phyloP scores from a whole-genome alignment of 176 grass and related monocot genomes.

The Oryza glaberrima region DNA sequence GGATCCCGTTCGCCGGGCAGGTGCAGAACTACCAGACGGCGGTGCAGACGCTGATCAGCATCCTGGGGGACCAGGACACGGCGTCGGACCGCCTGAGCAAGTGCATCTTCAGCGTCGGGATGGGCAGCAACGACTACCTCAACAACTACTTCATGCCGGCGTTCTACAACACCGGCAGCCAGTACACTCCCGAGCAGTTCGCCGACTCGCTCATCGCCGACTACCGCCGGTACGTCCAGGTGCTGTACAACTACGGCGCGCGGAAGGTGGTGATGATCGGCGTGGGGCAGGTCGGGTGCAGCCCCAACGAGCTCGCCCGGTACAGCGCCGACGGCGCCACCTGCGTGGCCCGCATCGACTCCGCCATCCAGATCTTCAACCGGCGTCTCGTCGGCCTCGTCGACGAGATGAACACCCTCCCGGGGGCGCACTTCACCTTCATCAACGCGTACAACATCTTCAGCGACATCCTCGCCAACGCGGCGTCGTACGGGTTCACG shows the following conservation, averaged over 20 bases:
- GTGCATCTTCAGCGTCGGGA: slow-evolving; percentile 93
- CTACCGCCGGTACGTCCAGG: slow-evolving; percentile 66
- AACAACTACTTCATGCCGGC: slow-evolving; percentile 99
- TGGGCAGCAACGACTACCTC: slow-evolving; percentile 99
- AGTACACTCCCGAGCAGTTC: slow-evolving; percentile 67
- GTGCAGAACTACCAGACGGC: slow-evolving; percentile 90
- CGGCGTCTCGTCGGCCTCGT: slow-evolving; percentile 57
- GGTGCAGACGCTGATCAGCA: slow-evolving; percentile 66
- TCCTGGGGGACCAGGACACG: slow-evolving; percentile 82
- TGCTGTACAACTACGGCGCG: slow-evolving; percentile 77
- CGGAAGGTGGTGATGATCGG: slow-evolving; percentile 93
- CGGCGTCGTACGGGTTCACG: slow-evolving; percentile 51
- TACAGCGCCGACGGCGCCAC: slow-evolving; percentile 68
- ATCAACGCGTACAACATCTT: slow-evolving; percentile 92
- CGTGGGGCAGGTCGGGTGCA: slow-evolving; percentile 80
- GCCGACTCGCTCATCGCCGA: slow-evolving; percentile 64
- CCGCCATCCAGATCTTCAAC: slow-evolving; percentile 86
- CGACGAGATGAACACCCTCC: slow-evolving; percentile 74
- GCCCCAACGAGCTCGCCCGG: slow-evolving; percentile 77
- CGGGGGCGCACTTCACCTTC: slow-evolving; percentile 79
- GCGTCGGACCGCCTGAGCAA: slow-evolving; percentile 72
- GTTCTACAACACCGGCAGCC: slow-evolving; percentile 74
- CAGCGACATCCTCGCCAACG: slow-evolving; percentile 59
- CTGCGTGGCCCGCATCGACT: slow-evolving; percentile 72
- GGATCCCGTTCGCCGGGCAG: slow-evolving; percentile 76